Evolutionary conservation across 108 stramenopile genomes (phyloP), one percentile per base, ranked within the genome.

Genomic region (Schizochytrium sp.): DNA sequence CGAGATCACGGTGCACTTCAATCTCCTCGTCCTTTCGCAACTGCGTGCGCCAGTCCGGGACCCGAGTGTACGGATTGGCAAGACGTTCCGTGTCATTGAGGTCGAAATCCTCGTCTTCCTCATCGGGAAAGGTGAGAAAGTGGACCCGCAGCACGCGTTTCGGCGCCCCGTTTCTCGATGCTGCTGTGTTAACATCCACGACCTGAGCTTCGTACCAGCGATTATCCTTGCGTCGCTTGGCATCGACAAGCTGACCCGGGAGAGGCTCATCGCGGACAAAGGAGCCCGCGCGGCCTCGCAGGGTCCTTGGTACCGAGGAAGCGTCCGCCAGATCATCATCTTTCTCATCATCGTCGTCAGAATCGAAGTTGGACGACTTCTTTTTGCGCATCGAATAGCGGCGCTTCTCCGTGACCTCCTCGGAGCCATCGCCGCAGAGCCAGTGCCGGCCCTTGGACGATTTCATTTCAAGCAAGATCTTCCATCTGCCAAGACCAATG

Each of bases 31-130:
- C 76, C 51, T 83, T 83, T 12, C 76, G 45, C 28, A 83, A 23
- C 76, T 83, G 76, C n/a, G 76, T 83, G 45, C 76, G 76, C 76
- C 76, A 83, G 76, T 83, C 76, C 51, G 76, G 76, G 6, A 83
- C 76, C 6, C 76, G 76, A 8, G 76, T 83, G 76, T 83, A 83
- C 51, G 76, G 76, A 34, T 18, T 47, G 48, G 45, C 48, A 12
- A 83, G 76, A 18, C 51, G 76, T 45, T 83, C 76, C 6, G 45
- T 53, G 28, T 83, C 51, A 12, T 18, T 34, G n/a, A 53, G 43
- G 51, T 83, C 76, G 51, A 83, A 83, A 6, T 83, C 76, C 28
- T 83, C 76, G 51, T 83, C 76, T 12, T 83, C 76, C 12, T 43
- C 45, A 12, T 6, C 51, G 12, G 44, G 43, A 45, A 83, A 83